Base-by-base conservation (phyloP, 139 green algal species). In the Chlamydomonas schloesseri region DNA sequence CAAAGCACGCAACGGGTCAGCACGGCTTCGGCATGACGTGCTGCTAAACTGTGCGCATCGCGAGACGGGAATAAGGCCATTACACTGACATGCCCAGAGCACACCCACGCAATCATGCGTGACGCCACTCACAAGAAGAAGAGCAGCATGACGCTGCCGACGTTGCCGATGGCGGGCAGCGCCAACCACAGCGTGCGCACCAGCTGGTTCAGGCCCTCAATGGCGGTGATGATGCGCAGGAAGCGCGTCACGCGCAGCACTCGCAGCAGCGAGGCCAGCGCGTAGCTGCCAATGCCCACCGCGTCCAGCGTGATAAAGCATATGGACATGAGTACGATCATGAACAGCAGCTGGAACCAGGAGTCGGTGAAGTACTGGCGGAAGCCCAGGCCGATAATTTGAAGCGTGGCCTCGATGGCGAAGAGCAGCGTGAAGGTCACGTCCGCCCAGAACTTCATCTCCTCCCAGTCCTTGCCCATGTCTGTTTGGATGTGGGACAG, bases 131-230 rank as follows among this genome's bases (percentile, higher is more conserved):
- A 50, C 42, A 84, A 84, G 37, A 97, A 94, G 87, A 97, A 94
- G n/a, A 97, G 89, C 71, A 93, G 89, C 60, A 96, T 81, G 14
- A 96, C 86, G 73, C 79, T 87, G 58, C 89, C 93, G 17, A 97
- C 91, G 89, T 96, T 97, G 78, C 26, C 18, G 60, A 67, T 67
- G 24, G 60, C 60, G 60, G 60, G 60, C 55, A 96, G 91, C 47
- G 96, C 86, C n/a, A 76, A 91, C 18, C 86, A 70, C 46, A 97
- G 90, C 82, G 95, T 95, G 34, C 93, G 93, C n/a, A 96, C 93
- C 34, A 97, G 88, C 29, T 92, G 64, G 13, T 71, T 23, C 57
- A 64, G 57, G 20, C 57, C 57, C 57, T 64, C 57, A 8, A 64
- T 26, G 57, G 20, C 20, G n/a, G 29, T 84, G 82, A 97, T 93